phyloP scores from a whole-genome alignment of 768 basidiomycete genomes.

The Mycena vitilis region DNA sequence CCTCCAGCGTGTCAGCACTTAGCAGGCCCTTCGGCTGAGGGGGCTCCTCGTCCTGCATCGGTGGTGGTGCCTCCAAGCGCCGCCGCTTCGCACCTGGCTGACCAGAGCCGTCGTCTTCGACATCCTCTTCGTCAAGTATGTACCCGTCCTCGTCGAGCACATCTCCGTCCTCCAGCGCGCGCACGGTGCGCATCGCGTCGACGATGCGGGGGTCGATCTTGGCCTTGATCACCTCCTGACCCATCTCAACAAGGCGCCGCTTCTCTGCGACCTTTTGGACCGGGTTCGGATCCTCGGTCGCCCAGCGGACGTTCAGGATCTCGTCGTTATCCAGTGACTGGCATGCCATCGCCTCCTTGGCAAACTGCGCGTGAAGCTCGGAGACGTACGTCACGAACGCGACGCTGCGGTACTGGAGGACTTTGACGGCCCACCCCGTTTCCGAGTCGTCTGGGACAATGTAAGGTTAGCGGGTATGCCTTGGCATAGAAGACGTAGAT shows the following conservation, averaged over 20 bases:
- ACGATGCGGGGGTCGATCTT: constrained; percentile 89
- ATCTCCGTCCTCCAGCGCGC: constrained; percentile 89
- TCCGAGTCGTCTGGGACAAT: constrained; percentile 41
- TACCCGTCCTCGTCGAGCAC: constrained; percentile 54
- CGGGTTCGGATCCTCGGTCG: constrained; percentile 98
- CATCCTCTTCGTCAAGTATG: constrained; percentile 45
- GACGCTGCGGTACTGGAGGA: constrained; percentile 93
- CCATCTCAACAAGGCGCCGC: constrained; percentile 82
- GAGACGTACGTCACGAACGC: constrained; percentile 96
- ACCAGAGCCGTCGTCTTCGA: constrained; percentile 46
- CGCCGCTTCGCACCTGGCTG: constrained; percentile 51
- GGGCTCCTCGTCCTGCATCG: constrained; percentile 44
- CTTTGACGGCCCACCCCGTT: constrained; percentile 69
- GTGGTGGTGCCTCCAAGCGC: constrained; percentile 43
- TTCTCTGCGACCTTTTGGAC: constrained; percentile 89
- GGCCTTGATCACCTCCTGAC: constrained; percentile 87
- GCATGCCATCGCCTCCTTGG: constrained; percentile 99
- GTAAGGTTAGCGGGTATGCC: background rate
- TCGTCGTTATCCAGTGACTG: constrained; percentile 98
- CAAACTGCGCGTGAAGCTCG: constrained; percentile 92
- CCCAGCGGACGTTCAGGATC: constrained; percentile 98
- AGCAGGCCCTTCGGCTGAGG: constrained; percentile 70
- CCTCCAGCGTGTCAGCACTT: constrained; percentile 87
- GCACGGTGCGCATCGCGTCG: constrained; percentile 86
- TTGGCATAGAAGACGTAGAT: background rate